These are phyloP conservation scores for Verticillium alfalfae DNA, from an alignment of 2,329 filamentous ascomycete genomes.

Conservation along the genomic window DNA sequence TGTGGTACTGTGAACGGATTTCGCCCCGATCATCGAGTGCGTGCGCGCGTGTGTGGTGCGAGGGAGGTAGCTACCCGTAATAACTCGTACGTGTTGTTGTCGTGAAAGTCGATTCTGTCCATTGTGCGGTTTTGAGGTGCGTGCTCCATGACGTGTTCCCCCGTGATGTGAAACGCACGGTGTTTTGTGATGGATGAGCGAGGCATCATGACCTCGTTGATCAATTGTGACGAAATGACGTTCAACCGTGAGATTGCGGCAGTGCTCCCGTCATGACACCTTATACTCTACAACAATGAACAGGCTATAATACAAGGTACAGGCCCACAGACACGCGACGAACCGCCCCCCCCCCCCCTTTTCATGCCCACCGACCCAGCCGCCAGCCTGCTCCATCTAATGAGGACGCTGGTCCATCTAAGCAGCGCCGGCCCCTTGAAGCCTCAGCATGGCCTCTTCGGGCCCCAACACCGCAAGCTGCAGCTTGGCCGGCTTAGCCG, in stretches of 20 bases:
- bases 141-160: not conserved
- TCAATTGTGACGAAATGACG: not conserved
- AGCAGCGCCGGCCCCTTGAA: not conserved
- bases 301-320: not conserved
- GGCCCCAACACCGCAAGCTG: slow-evolving; percentile 9
- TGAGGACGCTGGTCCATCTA: not conserved
- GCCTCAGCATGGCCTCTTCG: slow-evolving; percentile 8
- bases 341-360: not conserved
- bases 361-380: not conserved
- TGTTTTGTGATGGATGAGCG: not conserved
- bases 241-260: not conserved
- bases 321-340: not conserved
- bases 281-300: not conserved
- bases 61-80: not conserved
- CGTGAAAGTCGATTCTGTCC: not conserved
- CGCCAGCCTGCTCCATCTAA: not conserved
- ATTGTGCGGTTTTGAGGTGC: not conserved
- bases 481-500: slow-evolving; percentile 12
- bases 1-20: not conserved
- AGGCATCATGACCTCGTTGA: not conserved
- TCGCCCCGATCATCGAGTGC: not conserved
- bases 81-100: not conserved
- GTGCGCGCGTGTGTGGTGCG: not conserved
- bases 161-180: not conserved
- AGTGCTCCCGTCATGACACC: too few species aligned